A percentile compares a stretch with the other conserved stretches of the same genome.
These are phyloP conservation scores for Furcasterigmium furcatum DNA, from an alignment of 2,329 filamentous ascomycete genomes.

Conservation along the genomic window DNA sequence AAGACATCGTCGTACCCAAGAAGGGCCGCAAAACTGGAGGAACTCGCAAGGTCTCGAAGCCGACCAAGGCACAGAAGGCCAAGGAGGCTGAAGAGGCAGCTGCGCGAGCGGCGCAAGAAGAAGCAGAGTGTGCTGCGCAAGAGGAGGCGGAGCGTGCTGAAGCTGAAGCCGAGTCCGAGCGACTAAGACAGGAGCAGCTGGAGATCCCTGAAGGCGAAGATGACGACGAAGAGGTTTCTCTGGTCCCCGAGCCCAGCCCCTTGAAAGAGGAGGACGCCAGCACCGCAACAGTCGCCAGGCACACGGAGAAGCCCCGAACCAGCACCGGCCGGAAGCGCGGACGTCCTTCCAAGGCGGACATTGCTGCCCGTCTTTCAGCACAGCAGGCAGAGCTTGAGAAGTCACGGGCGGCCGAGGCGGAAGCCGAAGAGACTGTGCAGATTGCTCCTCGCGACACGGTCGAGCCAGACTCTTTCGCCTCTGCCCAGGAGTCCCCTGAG, in stretches of 20 bases:
- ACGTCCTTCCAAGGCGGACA: slow-evolving; percentile 24
- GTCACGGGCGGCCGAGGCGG: slow-evolving; percentile 19
- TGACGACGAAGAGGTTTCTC: slow-evolving; percentile 18
- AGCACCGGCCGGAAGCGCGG: slow-evolving; percentile 24
- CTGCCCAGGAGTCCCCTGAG: slow-evolving; percentile 11
- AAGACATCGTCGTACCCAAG: slow-evolving; percentile 45
- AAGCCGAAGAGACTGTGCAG: slow-evolving; percentile 2
- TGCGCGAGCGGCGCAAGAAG: background rate
- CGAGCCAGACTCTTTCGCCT: slow-evolving; percentile 9
- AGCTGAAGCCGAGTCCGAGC: background rate
- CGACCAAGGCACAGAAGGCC: slow-evolving; percentile 41
- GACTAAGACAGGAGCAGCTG: slow-evolving; percentile 11
- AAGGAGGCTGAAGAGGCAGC: slow-evolving; percentile 24
- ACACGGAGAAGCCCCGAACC: slow-evolving; percentile 14
- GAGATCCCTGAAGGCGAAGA: slow-evolving; percentile 7
- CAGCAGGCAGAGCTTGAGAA: slow-evolving; percentile 14
- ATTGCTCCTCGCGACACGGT: slow-evolving; percentile 1
- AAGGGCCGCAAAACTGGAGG: slow-evolving; percentile 49
- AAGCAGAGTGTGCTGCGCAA: background rate
- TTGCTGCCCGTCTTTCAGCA: slow-evolving; percentile 18
- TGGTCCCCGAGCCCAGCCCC: slow-evolving; percentile 6
- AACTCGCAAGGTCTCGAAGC: slow-evolving; percentile 50
- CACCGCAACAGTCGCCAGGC: slow-evolving; percentile 38
- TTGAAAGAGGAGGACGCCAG: slow-evolving; percentile 34
- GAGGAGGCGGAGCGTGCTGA: slow-evolving; percentile 10